These are phyloP conservation scores for Chytriomyces sp. DNA, from an alignment of 192 early-diverging fungal genomes.

Conservation along the genomic window DNA sequence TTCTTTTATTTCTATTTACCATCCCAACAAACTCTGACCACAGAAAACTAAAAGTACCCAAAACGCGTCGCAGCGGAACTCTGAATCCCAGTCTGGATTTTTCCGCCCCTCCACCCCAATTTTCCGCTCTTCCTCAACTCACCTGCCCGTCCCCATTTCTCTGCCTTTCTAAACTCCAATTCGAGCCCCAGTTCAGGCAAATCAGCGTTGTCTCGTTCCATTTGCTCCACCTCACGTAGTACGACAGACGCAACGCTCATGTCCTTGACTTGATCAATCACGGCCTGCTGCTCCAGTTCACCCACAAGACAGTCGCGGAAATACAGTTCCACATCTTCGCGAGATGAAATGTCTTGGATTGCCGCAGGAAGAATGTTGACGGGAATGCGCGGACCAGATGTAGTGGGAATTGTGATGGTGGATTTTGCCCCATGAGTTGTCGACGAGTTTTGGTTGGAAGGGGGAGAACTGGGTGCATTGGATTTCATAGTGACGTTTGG, in stretches of 20 bases:
- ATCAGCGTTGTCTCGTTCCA: conserved; percentile 24
- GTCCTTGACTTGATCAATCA: conserved; percentile 52
- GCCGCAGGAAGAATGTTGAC: conserved; percentile 33
- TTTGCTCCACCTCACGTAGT: conserved; percentile 46
- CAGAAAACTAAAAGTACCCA: too few species aligned
- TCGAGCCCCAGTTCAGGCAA: conserved; percentile 28
- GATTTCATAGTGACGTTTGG: neutral
- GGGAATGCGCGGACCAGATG: neutral
- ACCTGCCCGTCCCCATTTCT: neutral
- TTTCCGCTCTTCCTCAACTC: too few species aligned
- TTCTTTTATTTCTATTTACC: too few species aligned
- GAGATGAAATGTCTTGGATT: conserved; percentile 20
- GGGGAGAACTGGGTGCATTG: neutral
- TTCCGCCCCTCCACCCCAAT: too few species aligned
- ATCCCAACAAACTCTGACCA: too few species aligned
- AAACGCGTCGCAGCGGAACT: too few species aligned
- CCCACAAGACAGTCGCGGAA: conserved; percentile 45
- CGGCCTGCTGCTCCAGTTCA: conserved; percentile 48
- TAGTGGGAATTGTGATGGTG: neutral
- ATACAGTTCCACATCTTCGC: conserved; percentile 49
- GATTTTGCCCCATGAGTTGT: neutral
- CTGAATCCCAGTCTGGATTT: too few species aligned
- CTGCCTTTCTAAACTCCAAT: conserved; percentile 15
- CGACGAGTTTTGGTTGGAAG: neutral
- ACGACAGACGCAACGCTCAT: conserved; percentile 48